These are phyloP conservation scores for Citrus glauca DNA, from an alignment of 345 rosid species.

Conservation along the genomic window DNA sequence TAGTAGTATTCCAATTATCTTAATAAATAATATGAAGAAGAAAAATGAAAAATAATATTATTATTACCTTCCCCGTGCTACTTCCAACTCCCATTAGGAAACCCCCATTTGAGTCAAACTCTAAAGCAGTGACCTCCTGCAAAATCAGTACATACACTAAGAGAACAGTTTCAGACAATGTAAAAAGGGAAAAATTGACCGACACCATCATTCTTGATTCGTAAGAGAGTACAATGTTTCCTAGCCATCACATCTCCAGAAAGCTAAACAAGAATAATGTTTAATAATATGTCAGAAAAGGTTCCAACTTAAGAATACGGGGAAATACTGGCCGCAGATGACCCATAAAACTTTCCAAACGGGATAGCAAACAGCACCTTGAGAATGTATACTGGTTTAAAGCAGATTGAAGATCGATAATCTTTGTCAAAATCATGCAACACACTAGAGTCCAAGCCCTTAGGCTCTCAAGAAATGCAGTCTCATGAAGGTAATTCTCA, in stretches of 20 bases:
- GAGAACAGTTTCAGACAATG: constrained; percentile 4
- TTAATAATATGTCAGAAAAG: not conserved
- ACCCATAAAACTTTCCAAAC: not conserved
- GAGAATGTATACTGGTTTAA: not conserved
- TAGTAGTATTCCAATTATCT: not conserved
- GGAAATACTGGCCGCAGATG: not conserved
- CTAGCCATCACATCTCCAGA: not conserved
- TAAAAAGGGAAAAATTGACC: not conserved
- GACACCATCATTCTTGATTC: not conserved
- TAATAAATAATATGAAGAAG: not conserved
- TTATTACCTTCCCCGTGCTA: constrained; percentile 76
- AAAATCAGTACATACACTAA: constrained; percentile 9
- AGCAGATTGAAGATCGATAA: not conserved
- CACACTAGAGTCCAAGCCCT: not conserved
- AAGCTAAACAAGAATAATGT: not conserved
- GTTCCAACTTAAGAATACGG: not conserved
- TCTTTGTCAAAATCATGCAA: not conserved
- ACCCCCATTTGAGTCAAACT: constrained; percentile 82
- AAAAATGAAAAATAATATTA: not conserved
- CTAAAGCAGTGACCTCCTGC: constrained; percentile 87
- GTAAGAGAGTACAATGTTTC: not conserved
- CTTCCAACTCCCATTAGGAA: constrained; percentile 87
- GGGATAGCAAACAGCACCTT: not conserved
- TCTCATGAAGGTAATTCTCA: not conserved
- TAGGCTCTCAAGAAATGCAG: not conserved